These are phyloP conservation scores for Pouteria campechiana DNA, from an alignment of 179 eudicot genomes.

Conservation along the genomic window DNA sequence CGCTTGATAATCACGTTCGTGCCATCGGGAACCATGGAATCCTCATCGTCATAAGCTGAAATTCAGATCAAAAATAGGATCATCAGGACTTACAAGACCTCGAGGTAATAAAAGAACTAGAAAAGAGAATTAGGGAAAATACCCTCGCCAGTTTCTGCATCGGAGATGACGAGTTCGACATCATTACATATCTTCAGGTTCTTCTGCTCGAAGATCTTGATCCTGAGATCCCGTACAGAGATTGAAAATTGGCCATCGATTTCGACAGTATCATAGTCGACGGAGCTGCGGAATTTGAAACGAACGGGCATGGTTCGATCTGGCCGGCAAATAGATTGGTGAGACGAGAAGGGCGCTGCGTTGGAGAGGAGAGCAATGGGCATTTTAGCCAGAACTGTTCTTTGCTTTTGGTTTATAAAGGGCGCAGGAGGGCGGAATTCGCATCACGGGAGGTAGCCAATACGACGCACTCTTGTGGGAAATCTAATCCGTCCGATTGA, in stretches of 20 bases:
- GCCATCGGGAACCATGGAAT: conserved; percentile 33
- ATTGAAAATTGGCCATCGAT: conserved; percentile 33
- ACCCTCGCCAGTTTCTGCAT: conserved; percentile 43
- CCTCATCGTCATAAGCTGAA: conserved; percentile 47
- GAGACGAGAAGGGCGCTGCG: not conserved
- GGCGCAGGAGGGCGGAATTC: too few relatives aligned
- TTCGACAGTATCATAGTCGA: conserved; percentile 35
- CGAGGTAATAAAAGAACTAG: not conserved
- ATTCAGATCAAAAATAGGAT: conserved; percentile 8
- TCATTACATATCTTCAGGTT: conserved; percentile 32
- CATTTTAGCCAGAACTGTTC: too few relatives aligned
- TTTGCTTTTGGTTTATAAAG: too few relatives aligned
- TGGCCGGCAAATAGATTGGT: not conserved
- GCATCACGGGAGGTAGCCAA: too few relatives aligned
- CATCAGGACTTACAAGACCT: not conserved
- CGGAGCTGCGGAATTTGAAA: conserved; percentile 53
- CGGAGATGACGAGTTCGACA: conserved; percentile 48
- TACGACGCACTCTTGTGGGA: too few relatives aligned
- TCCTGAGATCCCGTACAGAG: conserved; percentile 44
- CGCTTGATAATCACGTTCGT: conserved; percentile 59
- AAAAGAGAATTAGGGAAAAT: not conserved
- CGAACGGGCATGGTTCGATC: conserved; percentile 44
- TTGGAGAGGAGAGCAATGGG: not conserved
- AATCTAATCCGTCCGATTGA: too few relatives aligned
- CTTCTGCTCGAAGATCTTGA: conserved; percentile 27